These are phyloP conservation scores for Mycena latifolia DNA, from an alignment of 768 basidiomycete species.

Conservation along the genomic window DNA sequence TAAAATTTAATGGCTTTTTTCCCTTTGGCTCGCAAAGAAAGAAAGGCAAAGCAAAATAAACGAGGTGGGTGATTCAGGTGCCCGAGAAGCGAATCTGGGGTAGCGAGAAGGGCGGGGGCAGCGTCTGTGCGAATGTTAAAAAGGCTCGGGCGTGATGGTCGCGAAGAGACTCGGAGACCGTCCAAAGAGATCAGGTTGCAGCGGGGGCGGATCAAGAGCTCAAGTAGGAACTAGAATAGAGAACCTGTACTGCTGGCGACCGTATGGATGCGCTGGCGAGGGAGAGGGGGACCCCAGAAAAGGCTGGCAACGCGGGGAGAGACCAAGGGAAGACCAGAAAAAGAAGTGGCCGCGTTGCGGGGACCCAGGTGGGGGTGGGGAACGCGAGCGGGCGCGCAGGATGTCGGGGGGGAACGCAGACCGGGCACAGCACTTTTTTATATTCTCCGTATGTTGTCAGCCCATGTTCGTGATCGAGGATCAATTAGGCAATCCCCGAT, in stretches of 20 bases:
- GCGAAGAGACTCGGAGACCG: constrained; percentile 21
- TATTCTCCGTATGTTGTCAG: constrained; percentile 30
- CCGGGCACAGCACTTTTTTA: constrained; percentile 16
- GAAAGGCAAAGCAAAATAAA: constrained; percentile 23
- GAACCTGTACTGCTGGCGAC: constrained; percentile 16
- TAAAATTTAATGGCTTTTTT: constrained; percentile 23
- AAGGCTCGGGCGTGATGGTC: constrained; percentile 18
- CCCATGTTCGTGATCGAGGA: constrained; percentile 15
- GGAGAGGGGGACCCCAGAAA: neutral
- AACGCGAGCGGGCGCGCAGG: neutral
- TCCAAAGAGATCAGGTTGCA: constrained; percentile 7
- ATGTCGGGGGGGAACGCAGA: neutral
- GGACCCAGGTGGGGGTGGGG: constrained; percentile 1
- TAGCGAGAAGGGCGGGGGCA: constrained; percentile 6
- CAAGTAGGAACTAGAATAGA: constrained; percentile 2
- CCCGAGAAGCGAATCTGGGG: constrained; percentile 26
- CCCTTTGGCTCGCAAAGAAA: constrained; percentile 32
- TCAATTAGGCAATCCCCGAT: constrained; percentile 14
- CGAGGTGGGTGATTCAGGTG: constrained; percentile 7
- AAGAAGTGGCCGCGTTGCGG: neutral
- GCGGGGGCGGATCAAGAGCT: constrained; percentile 18
- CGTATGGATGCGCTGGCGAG: constrained; percentile 4
- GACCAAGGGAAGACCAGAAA: neutral
- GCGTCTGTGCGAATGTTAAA: constrained; percentile 13
- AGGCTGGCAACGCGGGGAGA: neutral